Evolutionary conservation across 495 filamentous ascomycete genomes (phyloP), one percentile per base, ranked within the genome.

Genomic region (Rusavskia elegans): DNA sequence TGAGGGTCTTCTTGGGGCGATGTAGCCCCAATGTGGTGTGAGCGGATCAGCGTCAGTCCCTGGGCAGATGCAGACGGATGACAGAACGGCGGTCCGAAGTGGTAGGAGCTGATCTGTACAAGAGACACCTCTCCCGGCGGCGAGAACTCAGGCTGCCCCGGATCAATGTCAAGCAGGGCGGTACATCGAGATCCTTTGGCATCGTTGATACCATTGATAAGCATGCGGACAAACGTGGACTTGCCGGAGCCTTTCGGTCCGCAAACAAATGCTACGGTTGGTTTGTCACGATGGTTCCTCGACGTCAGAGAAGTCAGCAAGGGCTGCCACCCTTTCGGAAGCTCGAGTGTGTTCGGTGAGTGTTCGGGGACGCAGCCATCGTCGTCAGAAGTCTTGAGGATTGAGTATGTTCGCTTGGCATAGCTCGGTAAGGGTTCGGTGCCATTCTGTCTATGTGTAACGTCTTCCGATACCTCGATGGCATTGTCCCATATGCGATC

Each of bases 221-320:
- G 69, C n/a, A 87, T 68, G 46, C 81, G 83, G 41, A 79, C 78
- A 57, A 94, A 89, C 0, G 85, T 90, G 3, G 88, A 94, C 63
- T 94, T 94, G 16, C 89, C 89, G 14, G 87, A 84, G 1, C 77
- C 81, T 53, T 93, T 90, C 1, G 87, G 83, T 2, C 89, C 89
- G 49, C 81, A 86, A 3, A 90, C 63, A 52, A 90, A 69, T 4
- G 80, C 65, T 51, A 71, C 54, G 55, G 68, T 50, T 57, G 70
- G 52, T 55, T 61, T 38, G 65, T 71, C 16, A 62, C 53, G 36
- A 67, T 69, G 37, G 61, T 62, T 27, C 21, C 2, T 16, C 9
- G 23, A 46, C 16, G 23, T 16, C 65, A 63, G 17, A 52, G 58
- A 30, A 60, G 68, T 25, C 68, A 69, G 46, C 64, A 53, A 65